Conservation (phyloP, 352 stramenopile genomes). For the Phytophthora europaea region DNA sequence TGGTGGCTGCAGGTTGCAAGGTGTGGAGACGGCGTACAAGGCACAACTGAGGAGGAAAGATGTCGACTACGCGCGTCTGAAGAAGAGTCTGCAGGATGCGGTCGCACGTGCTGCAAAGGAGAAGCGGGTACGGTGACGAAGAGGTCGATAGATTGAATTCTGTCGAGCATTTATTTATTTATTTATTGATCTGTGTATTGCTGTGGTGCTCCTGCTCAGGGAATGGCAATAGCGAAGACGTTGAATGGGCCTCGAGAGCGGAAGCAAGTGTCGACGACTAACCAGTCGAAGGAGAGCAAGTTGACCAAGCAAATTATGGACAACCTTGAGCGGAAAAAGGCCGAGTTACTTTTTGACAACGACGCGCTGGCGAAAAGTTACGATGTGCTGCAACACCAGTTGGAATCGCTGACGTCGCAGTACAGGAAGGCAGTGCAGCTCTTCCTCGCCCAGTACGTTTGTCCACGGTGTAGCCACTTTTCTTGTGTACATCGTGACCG, state of each 20-base stretch:
- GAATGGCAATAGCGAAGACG: conserved; percentile 52
- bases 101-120: conserved; percentile 63
- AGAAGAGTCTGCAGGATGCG: conserved; percentile 75
- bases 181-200: not conserved
- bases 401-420: conserved; percentile 73
- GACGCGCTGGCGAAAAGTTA: conserved; percentile 68
- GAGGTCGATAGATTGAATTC: not conserved
- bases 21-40: conserved; percentile 80
- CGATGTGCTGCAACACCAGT: conserved; percentile 59
- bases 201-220: conserved; percentile 29
- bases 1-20: conserved; percentile 57
- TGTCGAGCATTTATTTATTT: not conserved
- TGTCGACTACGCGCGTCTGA: conserved; percentile 77
- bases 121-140: conserved; percentile 47
- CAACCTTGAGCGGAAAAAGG: conserved; percentile 70
- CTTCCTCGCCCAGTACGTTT: conserved; percentile 76
- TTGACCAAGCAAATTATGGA: conserved; percentile 71
- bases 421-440: conserved; percentile 81
- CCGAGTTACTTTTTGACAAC: conserved; percentile 74
- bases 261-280: conserved; percentile 39
- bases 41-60: conserved; percentile 81
- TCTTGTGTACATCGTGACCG: not conserved
- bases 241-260: conserved; percentile 56
- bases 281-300: conserved; percentile 66
- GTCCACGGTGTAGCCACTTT: not conserved